Conservation (phyloP, 192 early-diverging fungal genomes). For the Geosiphon pyriformis region DNA sequence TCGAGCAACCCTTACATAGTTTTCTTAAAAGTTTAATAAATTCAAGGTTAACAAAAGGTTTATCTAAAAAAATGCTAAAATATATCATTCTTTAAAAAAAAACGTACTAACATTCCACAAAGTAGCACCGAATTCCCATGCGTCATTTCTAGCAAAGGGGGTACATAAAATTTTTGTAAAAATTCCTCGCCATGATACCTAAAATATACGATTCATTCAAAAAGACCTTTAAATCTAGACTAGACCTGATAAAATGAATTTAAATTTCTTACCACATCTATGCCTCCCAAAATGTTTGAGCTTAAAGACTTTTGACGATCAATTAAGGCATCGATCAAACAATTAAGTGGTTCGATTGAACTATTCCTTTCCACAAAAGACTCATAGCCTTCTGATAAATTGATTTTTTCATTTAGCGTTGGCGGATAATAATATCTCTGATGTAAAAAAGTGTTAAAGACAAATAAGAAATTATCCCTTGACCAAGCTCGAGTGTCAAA, state of each 20-base stretch:
- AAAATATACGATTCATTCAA: conserved; percentile 22
- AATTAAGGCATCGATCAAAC: conserved; percentile 61
- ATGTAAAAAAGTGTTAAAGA: background rate
- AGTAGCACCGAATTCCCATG: conserved; percentile 79
- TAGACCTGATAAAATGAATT: background rate
- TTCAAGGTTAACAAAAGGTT: background rate
- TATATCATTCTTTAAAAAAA: no score
- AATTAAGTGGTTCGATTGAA: conserved; percentile 74
- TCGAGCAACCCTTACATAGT: conserved; percentile 10
- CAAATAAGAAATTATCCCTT: no score
- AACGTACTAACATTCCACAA: conserved; percentile 47
- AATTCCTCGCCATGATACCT: conserved; percentile 82
- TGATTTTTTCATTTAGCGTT: conserved; percentile 35
- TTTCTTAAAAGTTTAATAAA: conserved; percentile 19
- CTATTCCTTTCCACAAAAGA: conserved; percentile 52
- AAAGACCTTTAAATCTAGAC: conserved; percentile 24
- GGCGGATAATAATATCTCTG: conserved; percentile 57
- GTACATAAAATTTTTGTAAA: conserved; percentile 81
- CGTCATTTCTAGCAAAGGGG: conserved; percentile 69
- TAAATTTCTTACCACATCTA: conserved; percentile 29
- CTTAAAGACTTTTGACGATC: conserved; percentile 16
- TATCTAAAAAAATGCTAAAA: background rate
- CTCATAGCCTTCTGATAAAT: conserved; percentile 64
- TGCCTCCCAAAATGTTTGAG: conserved; percentile 15
- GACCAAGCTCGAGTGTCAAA: no score